Base-by-base conservation (phyloP, 176 grass and related monocot genomes). In the Bolboschoenus planiculmis region DNA sequence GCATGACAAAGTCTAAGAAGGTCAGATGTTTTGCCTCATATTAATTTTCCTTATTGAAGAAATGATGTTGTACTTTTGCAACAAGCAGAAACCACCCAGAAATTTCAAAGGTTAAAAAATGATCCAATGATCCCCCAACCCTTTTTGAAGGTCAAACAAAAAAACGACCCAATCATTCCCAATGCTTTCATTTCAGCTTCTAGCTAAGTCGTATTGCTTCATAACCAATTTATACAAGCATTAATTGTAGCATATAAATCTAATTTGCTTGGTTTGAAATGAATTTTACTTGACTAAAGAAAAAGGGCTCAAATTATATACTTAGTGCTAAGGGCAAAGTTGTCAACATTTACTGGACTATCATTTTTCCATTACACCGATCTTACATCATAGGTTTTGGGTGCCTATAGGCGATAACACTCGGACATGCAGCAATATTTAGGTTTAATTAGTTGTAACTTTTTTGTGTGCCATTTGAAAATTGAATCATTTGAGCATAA, bases 1-100 rank as follows among this genome's bases (percentile, higher is more conserved):
- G 40, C 53, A n/a, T 37, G 31, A 85, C 79, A 2, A 89, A 84
- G 84, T 61, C 70, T 50, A 91, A 87, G 24, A 91, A 91, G 92
- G 92, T 76, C 4, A 2, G 59, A 55, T 81, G 10, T 26, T n/a
- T 65, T 74, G 9, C 47, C 23, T 74, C 68, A 14, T 27, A 4
- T 74, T 61, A 11, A 61, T 24, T 46, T 74, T 26, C 23, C 4
- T 10, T 13, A 15, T 16, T 56, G 9, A 80, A 58, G 3, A 56
- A 56, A 11, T 56, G 14, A 24, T 59, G 14, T 39, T 43, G 14
- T 24, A 42, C 48, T 27, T 58, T 80, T 40, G 20, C n/a, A 43
- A 57, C 29, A 53, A 59, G n/a, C 75, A n/a, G 27, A 53, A 60
- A 42, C 51, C 65, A 42, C 23, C 15, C 50, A 53, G n/a, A n/a